Conservation (phyloP, 345 rosid species). For the Conringia planisiliqua region DNA sequence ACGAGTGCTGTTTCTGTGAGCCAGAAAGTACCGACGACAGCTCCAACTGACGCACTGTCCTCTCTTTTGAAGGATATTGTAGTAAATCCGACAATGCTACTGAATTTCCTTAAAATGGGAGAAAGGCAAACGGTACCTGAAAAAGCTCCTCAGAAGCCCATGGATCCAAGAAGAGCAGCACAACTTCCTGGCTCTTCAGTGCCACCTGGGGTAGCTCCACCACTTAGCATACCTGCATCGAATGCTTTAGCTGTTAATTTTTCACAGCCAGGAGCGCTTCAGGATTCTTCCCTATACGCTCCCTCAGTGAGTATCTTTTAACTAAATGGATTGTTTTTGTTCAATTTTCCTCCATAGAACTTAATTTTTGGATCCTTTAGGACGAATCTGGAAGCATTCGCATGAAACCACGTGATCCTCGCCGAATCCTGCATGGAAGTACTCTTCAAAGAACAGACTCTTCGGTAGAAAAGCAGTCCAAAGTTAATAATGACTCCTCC, state of each 20-base stretch:
- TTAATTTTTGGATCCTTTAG: conserved; percentile 36
- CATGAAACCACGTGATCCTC: conserved; percentile 99
- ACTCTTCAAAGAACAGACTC: conserved; percentile 52
- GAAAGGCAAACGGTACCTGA: conserved; percentile 60
- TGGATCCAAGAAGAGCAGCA: conserved; percentile 37
- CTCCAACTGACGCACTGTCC: conserved; percentile 39
- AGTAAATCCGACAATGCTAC: conserved; percentile 71
- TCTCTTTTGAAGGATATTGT: conserved; percentile 61
- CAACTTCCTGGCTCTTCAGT: conserved; percentile 45
- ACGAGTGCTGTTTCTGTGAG: conserved; percentile 34
- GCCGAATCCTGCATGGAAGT: conserved; percentile 69
- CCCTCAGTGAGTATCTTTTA: conserved; percentile 45
- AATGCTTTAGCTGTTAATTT: conserved; percentile 40
- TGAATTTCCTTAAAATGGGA: conserved; percentile 67
- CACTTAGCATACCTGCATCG: conserved; percentile 33
- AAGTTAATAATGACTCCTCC: conserved; percentile 39
- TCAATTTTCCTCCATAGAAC: background rate
- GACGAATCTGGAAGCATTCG: conserved; percentile 69
- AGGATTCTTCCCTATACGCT: conserved; percentile 40
- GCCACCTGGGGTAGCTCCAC: conserved; percentile 38
- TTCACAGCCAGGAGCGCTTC: conserved; percentile 47
- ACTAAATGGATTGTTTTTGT: background rate
- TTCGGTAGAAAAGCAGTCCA: conserved; percentile 48
- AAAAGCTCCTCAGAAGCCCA: conserved; percentile 25
- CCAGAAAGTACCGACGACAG: conserved; percentile 36